Evolutionary conservation across 768 basidiomycete species (phyloP).

Genomic region (Collybiopsis confluens): DNA sequence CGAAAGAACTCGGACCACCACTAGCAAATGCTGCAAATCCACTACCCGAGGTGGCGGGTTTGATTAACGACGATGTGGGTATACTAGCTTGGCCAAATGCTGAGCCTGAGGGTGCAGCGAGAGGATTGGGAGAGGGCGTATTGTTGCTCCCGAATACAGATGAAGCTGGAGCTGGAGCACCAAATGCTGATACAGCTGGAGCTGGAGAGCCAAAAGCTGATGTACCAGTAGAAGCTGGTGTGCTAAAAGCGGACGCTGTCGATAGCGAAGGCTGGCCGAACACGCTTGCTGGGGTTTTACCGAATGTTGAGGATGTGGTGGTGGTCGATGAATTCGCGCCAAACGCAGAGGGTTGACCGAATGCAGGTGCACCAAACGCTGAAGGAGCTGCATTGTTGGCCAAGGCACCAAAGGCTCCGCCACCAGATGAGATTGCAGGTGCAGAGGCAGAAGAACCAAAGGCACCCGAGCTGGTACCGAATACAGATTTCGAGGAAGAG

Average conservation of each 20-base stretch:
- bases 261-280: slow-evolving; percentile 7
- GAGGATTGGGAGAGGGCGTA: slow-evolving; percentile 1
- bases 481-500: slow-evolving; percentile 18
- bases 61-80: slow-evolving; percentile 10
- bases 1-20: too few relatives aligned
- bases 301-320: background rate
- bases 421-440: slow-evolving; percentile 1
- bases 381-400: background rate
- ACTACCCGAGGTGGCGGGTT: slow-evolving; percentile 1
- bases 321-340: background rate
- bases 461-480: slow-evolving; percentile 12
- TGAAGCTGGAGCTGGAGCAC: slow-evolving; percentile 8
- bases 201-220: slow-evolving; percentile 9
- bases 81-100: slow-evolving; percentile 9
- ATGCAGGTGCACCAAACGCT: slow-evolving; percentile 17
- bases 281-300: background rate
- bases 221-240: background rate
- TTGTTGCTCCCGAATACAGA: slow-evolving; percentile 3
- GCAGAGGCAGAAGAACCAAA: slow-evolving; percentile 18
- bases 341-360: slow-evolving; percentile 6
- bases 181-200: slow-evolving; percentile 13
- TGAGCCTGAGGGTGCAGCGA: slow-evolving; percentile 2
- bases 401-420: background rate
- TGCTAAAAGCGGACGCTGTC: slow-evolving; percentile 14
- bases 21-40: background rate